Evolutionary conservation across 2,329 filamentous ascomycete genomes (phyloP), one percentile per base, ranked within the genome.

Genomic region (Stachybotrys chlorohalonatus): DNA sequence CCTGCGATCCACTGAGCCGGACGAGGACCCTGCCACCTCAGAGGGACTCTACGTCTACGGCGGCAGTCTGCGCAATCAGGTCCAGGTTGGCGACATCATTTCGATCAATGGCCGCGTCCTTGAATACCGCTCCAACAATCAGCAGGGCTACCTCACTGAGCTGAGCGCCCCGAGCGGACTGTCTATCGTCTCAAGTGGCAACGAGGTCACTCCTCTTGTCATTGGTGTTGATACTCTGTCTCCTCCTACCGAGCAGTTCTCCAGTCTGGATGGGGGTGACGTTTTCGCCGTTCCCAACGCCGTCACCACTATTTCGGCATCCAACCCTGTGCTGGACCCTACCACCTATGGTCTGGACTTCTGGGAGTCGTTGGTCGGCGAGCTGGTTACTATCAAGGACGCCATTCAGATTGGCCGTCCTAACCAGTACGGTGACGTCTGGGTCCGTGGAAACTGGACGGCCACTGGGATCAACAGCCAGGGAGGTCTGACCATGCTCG

Each of bases 291-390:
- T 86, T 5, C 86, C 86, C 11, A 87, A 86, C 63, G 85, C 82
- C 57, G 71, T 73, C 46, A 78, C 73, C 57, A 75, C 77, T 59
- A 64, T 89, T 46, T 85, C 83, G 2, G 71, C 67, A 6, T 71
- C 65, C 39, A 89, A 89, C 64, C 85, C 85, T 0, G 70, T 72
- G 13, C 75, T 89, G 46, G 67, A 85, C 57, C 85, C 85, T 2
- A 70, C 71, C 24, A 69, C 73, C 47, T 89, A 84, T 62, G 86
- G 86, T 2, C 72, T 89, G 32, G 86, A 89, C 66, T 90, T 89
- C 64, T 89, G 86, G 86, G 83, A 89, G 75, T 84, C 80, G 58
- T 69, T 89, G 55, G 75, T 73, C 53, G 86, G 85, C 31, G 84
- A 89, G 68, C 73, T 88, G 7, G 85, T 90, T 13, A 87, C 81